Evolutionary conservation across 1,284 basidiomycete genomes (phyloP), one percentile per base, ranked within the genome.

Genomic region (Wallemia ichthyophaga): DNA sequence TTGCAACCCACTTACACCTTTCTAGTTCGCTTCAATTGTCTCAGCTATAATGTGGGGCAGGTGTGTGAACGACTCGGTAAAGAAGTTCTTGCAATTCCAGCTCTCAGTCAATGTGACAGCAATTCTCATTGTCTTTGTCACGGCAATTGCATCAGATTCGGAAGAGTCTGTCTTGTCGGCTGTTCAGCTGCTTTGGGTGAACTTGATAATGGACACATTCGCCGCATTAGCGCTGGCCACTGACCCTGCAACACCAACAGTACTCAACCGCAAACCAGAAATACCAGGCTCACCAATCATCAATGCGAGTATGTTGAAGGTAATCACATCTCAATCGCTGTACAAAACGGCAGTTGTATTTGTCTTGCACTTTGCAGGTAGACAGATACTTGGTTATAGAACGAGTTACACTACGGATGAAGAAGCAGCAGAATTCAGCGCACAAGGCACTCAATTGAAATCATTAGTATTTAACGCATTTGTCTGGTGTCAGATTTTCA

Each of bases 11-110:
- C 60, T 21, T 19, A 31, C 60, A 15, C 23, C 5, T 17, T 17
- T 27, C 1, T 72, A 94, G 69, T 96, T 98, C 69, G 75, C 85
- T 9, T 89, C 85, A 19, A 92, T 98, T 68, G 87, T 95, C 64
- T 83, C 87, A 66, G 92, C 91, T 60, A 91, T 98, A 67, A 91
- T 94, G 77, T 98, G 92, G 92, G 92, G 92, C 56, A 85, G 92
- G 61, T 92, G 88, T 68, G 91, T 98, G 63, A 96, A 95, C 70
- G 92, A 98, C 68, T 80, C 89, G 0, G 92, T 96, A 62, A 82
- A 84, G 69, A 96, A 96, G 74, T 98, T 96, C 74, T 69, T 98
- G 62, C 92, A 96, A 73, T 96, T 96, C 78, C 94, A 98, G 73
- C 78, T 98, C 63, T 88, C 86, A 9, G 86, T 86, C 66, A 98